Base-by-base conservation (phyloP, 2,329 filamentous ascomycete genomes). In the Paracoccidioides lutzii region DNA sequence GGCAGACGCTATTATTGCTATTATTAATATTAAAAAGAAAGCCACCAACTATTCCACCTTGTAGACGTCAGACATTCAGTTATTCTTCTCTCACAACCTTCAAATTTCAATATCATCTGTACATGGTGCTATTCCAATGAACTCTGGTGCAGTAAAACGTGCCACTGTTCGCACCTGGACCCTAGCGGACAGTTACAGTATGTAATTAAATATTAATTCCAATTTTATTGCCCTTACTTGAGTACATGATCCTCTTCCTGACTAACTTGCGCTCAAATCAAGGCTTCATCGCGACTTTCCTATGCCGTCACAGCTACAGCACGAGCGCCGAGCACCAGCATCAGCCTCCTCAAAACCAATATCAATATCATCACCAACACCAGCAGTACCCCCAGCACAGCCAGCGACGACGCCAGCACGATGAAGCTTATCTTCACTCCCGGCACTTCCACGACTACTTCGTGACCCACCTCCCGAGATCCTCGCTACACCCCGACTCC, bases 381-480 rank as follows among this genome's bases (percentile, higher is more conserved):
- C 54, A 50, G 12, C 53, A 57, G 40, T 63, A 62, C 37, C 59
- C 55, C 4, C 52, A 56, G 35, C 33, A 60, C 7, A 46, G 40
- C 7, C 52, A 54, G 7, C 41, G 32, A 5, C 52, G 42, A 41
- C 14, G 22, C 12, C 52, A 54, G 12, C 52, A 54, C 12, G 41
- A 35, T 33, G 7, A 30, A 35, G 35, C 43, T 33, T 35, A 38
- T 32, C 15, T 10, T 22, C 43, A n/a, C 33, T 46, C 43, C 12
- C 74, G 72, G 50, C 70, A 72, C 59, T 97, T 97, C 71, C 90
- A 96, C 75, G 90, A 94, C 64, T 97, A 98, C 76, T 98, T 98
- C 71, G 88, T 97, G 58, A 95, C 93, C 7, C 89, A 96, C 69
- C 80, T 98, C 1, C 91, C 93, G 4, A 95, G 90, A 15, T 94